Evolutionary conservation across 2,329 filamentous ascomycete species (phyloP).

Genomic region (Curvularia verruculosa): DNA sequence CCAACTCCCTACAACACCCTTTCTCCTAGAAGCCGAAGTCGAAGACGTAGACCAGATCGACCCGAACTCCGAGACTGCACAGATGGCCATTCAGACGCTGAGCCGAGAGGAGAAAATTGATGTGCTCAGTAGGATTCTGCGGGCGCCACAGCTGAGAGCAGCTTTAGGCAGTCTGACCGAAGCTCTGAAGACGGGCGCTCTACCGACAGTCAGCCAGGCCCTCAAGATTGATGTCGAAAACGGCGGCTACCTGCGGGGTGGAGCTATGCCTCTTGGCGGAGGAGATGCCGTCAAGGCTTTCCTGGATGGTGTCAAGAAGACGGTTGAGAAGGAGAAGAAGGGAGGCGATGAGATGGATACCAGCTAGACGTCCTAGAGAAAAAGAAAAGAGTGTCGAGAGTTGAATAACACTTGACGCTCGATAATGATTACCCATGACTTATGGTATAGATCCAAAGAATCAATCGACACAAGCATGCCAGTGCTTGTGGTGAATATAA

Average conservation of each 20-base stretch:
- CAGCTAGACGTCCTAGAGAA: conserved; percentile 16
- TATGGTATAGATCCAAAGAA: conserved; percentile 12
- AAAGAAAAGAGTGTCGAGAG: background rate
- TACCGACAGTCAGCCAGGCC: conserved; percentile 88
- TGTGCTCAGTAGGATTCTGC: conserved; percentile 79
- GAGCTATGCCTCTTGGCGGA: conserved; percentile 83
- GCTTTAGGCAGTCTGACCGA: conserved; percentile 83
- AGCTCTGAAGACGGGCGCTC: conserved; percentile 85
- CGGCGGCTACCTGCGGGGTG: conserved; percentile 78
- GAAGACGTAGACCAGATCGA: conserved; percentile 68
- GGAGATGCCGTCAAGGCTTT: conserved; percentile 91
- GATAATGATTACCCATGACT: conserved; percentile 15
- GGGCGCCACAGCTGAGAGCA: conserved; percentile 90
- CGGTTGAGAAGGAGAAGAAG: conserved; percentile 62
- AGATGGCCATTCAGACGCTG: conserved; percentile 75
- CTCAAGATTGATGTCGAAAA: conserved; percentile 81
- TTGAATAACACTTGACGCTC: background rate
- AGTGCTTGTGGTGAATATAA: background rate
- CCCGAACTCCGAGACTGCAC: conserved; percentile 69
- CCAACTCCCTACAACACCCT: conserved; percentile 77
- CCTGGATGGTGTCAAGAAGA: conserved; percentile 83
- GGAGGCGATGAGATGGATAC: conserved; percentile 44
- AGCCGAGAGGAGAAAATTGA: conserved; percentile 77
- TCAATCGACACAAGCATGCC: background rate
- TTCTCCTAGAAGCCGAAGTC: conserved; percentile 75